Evolutionary conservation across 192 early-diverging fungal genomes (phyloP).

Genomic region (Rhizophagus clarus): DNA sequence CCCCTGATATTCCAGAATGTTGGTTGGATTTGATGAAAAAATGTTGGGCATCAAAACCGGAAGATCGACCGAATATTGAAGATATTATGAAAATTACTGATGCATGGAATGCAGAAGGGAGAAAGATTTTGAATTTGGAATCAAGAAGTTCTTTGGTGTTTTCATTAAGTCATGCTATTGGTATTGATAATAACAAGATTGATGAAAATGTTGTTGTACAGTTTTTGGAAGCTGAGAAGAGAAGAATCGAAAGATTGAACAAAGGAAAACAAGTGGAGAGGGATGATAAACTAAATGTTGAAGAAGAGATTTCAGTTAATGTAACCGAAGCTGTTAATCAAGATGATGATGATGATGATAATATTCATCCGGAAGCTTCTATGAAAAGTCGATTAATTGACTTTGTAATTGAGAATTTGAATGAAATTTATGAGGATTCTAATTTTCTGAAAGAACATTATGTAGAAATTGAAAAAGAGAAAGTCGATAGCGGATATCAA

Average conservation of each 20-base stretch:
- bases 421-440: background rate
- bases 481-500: background rate
- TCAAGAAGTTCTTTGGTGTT: background rate
- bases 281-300: background rate
- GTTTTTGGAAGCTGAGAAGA: background rate
- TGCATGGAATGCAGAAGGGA: background rate
- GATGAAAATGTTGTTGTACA: background rate
- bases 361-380: too few species aligned
- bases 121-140: background rate
- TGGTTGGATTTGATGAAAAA: constrained; percentile 7
- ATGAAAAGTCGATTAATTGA: background rate
- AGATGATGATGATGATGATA: background rate
- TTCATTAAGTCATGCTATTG: background rate
- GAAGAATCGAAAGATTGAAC: background rate
- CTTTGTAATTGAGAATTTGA: background rate
- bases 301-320: background rate
- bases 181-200: background rate
- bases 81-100: background rate
- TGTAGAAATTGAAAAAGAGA: background rate
- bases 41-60: constrained; percentile 8
- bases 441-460: too few species aligned
- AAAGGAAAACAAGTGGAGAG: background rate
- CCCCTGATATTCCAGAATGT: background rate
- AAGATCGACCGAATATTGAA: background rate
- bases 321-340: background rate